Evolutionary conservation across 2,329 filamentous ascomycete species (phyloP).

Genomic region (Amauroascus niger): DNA sequence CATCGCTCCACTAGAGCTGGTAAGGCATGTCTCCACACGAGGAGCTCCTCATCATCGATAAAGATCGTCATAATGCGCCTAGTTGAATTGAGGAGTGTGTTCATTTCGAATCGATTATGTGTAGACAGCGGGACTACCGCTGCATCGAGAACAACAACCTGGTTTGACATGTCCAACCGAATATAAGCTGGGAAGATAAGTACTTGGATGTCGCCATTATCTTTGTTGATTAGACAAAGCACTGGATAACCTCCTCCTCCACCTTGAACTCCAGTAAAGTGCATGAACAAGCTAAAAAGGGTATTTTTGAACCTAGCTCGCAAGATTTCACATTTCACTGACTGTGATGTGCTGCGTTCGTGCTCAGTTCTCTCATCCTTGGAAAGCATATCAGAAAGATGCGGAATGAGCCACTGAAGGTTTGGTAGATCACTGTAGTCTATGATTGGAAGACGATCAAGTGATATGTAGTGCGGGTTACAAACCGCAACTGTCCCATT

Average conservation of each 20-base stretch:
- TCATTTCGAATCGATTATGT: constrained; percentile 6
- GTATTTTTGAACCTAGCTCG: constrained; percentile 24
- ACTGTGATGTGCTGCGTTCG: constrained; percentile 10
- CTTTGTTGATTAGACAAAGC: constrained; percentile 13
- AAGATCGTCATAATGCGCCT: constrained; percentile 15
- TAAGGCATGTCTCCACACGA: constrained; percentile 27
- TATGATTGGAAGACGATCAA: constrained; percentile 21
- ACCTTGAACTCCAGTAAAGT: constrained; percentile 19
- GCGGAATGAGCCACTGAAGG: constrained; percentile 19
- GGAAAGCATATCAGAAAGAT: constrained; percentile 20
- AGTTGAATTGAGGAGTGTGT: constrained; percentile 6
- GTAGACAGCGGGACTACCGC: constrained; percentile 26
- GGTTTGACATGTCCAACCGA: constrained; percentile 25
- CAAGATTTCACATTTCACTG: constrained; percentile 8
- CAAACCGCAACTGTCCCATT: constrained; percentile 16
- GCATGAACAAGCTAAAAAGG: constrained; percentile 22
- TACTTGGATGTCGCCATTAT: constrained; percentile 16
- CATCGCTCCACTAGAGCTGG: constrained; percentile 32
- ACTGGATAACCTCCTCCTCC: not conserved
- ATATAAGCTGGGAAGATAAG: constrained; percentile 21
- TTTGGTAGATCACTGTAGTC: constrained; percentile 12
- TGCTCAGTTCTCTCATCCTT: constrained; percentile 16
- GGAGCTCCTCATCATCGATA: constrained; percentile 22
- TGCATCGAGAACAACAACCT: constrained; percentile 24
- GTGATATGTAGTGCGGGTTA: constrained; percentile 21